Conservation (phyloP, 306 rosid genomes). For the Dalbergia oliveri region DNA sequence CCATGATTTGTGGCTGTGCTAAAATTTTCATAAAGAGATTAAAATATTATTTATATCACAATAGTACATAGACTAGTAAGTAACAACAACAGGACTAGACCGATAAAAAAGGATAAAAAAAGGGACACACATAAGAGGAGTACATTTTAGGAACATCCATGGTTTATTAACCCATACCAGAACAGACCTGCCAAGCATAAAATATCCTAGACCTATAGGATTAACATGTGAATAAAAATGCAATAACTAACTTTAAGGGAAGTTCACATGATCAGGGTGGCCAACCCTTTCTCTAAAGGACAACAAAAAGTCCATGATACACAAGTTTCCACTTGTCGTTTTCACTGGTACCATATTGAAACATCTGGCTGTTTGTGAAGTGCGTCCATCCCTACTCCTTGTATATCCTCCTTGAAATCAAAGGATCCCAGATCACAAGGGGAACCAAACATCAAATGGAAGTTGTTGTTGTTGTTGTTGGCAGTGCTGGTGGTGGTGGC, state of each 20-base stretch:
- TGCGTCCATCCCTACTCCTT: slow-evolving; percentile 55
- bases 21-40: neutral
- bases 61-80: slow-evolving; percentile 25
- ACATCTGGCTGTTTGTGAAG: slow-evolving; percentile 63
- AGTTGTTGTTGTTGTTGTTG: slow-evolving; percentile 49
- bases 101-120: neutral
- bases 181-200: slow-evolving; percentile 45
- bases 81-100: slow-evolving; percentile 23
- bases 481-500: neutral
- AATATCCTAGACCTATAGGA: slow-evolving; percentile 50
- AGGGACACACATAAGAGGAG: slow-evolving; percentile 30
- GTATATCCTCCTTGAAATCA: slow-evolving; percentile 63
- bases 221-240: slow-evolving; percentile 48
- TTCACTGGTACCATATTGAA: slow-evolving; percentile 64
- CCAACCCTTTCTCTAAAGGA: slow-evolving; percentile 20
- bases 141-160: slow-evolving; percentile 46
- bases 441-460: slow-evolving; percentile 60
- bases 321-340: neutral
- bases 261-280: slow-evolving; percentile 44
- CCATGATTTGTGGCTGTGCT: neutral
- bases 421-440: slow-evolving; percentile 62
- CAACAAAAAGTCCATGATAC: slow-evolving; percentile 21
- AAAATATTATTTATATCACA: slow-evolving; percentile 62
- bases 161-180: slow-evolving; percentile 52
- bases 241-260: slow-evolving; percentile 42